phyloP scores from a whole-genome alignment of 768 basidiomycete genomes.

The Boletellus sp. region DNA sequence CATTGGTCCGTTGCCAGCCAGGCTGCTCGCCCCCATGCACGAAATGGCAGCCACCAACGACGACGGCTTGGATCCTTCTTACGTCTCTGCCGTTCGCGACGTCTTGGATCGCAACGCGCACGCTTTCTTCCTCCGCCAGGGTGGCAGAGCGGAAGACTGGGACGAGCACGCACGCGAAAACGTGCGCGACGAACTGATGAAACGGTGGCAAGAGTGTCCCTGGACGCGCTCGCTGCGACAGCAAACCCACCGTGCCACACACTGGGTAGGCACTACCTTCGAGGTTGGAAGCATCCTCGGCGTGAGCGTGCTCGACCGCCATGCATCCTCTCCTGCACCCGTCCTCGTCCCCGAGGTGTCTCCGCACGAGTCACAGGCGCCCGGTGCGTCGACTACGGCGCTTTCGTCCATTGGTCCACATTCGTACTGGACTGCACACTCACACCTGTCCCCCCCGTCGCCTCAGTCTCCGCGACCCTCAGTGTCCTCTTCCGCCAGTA shows the following conservation, averaged over 20 bases:
- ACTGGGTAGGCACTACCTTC: constrained; percentile 74
- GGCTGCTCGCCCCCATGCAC: constrained; percentile 43
- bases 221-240: constrained; percentile 51
- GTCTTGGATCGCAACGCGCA: constrained; percentile 57
- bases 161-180: constrained; percentile 48
- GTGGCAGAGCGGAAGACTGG: constrained; percentile 69
- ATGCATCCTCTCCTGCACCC: constrained; percentile 5
- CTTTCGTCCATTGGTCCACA: constrained; percentile 19
- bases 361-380: constrained; percentile 1
- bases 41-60: constrained; percentile 30
- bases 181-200: constrained; percentile 53
- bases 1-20: constrained; percentile 74
- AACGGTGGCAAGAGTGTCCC: constrained; percentile 61
- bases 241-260: constrained; percentile 19
- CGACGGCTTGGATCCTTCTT: constrained; percentile 33
- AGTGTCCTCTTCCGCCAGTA: constrained; percentile 9
- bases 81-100: constrained; percentile 31
- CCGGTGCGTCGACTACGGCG: constrained; percentile 18
- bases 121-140: constrained; percentile 58
- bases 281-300: constrained; percentile 77
- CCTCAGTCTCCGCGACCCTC: constrained; percentile 5
- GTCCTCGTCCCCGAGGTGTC: constrained; percentile 1
- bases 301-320: constrained; percentile 49
- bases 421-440: constrained; percentile 21
- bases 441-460: constrained; percentile 16